Conservation (phyloP, 139 green algal species). For the Tetraselmis chui region DNA sequence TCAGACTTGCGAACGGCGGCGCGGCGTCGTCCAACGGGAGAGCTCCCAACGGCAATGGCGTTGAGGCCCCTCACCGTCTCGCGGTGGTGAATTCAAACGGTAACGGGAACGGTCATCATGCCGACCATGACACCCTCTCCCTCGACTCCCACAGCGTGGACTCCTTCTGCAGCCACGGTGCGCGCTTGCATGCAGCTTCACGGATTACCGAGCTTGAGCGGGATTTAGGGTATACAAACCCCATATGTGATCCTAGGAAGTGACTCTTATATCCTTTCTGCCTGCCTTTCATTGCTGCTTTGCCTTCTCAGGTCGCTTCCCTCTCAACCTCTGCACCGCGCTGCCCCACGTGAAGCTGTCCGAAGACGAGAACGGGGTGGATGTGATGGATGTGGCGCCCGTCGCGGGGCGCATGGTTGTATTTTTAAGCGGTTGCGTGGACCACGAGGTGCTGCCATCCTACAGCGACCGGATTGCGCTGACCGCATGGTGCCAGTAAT, state of each 20-base stretch:
- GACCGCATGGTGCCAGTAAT: slow-evolving; percentile 24
- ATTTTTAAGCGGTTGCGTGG: slow-evolving; percentile 44
- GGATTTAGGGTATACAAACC: too few species aligned
- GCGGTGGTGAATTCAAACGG: background rate
- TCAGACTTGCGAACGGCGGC: too few species aligned
- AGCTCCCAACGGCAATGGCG: too few species aligned
- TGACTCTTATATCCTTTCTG: too few species aligned
- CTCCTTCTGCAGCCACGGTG: background rate
- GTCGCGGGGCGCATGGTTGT: slow-evolving; percentile 36
- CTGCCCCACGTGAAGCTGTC: background rate
- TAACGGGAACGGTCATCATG: background rate
- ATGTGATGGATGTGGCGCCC: slow-evolving; percentile 36
- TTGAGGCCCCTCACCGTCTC: too few species aligned
- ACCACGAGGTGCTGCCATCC: slow-evolving; percentile 43
- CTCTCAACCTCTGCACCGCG: background rate
- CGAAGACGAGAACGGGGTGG: slow-evolving; percentile 24
- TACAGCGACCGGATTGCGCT: slow-evolving; percentile 15
- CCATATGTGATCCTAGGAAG: too few species aligned
- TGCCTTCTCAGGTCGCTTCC: background rate
- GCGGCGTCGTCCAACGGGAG: too few species aligned
- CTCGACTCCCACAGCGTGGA: background rate
- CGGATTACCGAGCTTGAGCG: too few species aligned
- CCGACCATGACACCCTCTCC: background rate
- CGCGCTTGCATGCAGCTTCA: too few species aligned
- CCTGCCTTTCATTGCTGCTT: too few species aligned